phyloP scores from a whole-genome alignment of 805 yeast genomes.

The Saccharomyces jurei region DNA sequence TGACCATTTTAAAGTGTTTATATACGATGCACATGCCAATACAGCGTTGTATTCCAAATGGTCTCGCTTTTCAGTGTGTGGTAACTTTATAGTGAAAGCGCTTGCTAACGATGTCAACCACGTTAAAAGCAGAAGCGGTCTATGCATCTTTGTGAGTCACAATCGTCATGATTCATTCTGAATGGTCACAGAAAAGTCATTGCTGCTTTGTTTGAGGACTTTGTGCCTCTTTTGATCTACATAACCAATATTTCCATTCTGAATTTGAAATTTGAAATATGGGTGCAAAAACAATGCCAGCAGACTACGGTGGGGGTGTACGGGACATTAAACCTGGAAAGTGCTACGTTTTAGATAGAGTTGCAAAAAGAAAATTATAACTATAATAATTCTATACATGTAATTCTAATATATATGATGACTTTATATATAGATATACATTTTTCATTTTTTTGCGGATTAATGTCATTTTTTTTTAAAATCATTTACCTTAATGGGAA shows the following conservation, averaged over 20 bases:
- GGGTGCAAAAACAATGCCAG: not conserved
- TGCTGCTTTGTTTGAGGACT: not conserved
- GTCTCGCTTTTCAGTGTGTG: not conserved
- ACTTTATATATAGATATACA: not conserved
- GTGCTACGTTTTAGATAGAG: not conserved
- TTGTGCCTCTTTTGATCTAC: not conserved
- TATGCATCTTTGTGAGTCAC: not conserved
- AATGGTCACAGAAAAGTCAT: not conserved
- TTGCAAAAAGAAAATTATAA: not conserved
- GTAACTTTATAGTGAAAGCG: not conserved
- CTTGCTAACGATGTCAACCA: not conserved
- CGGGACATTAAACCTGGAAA: not conserved
- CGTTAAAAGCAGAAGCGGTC: not conserved
- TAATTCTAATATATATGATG: not conserved
- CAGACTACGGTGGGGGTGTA: not conserved
- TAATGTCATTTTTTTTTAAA: not conserved
- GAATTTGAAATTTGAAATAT: not conserved
- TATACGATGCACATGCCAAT: slow-evolving; percentile 14
- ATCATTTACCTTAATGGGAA: slow-evolving; percentile 35
- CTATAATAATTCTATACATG: not conserved
- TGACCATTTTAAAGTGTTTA: slow-evolving; percentile 15
- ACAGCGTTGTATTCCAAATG: slow-evolving; percentile 12
- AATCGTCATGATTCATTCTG: not conserved
- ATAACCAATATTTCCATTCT: not conserved
- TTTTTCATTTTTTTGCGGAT: not conserved